Base-by-base conservation (phyloP, 192 early-diverging fungal species). In the Haplosporangium gracile region DNA sequence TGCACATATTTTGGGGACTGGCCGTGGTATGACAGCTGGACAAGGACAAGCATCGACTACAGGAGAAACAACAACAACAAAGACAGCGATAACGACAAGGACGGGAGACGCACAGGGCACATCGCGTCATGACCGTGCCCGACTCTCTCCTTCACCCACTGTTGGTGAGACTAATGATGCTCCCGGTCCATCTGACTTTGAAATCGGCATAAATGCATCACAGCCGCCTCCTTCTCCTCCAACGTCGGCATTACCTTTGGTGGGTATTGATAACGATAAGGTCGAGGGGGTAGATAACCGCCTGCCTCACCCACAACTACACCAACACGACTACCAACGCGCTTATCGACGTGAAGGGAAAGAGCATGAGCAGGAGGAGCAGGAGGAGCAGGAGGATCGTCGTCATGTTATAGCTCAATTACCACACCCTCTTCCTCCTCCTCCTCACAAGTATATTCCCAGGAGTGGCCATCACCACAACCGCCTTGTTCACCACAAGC, bases 101-200 rank as follows among this genome's bases (percentile, higher is more conserved):
- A 65, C 11, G 60, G 60, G 60, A 34, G 15, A 15, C 60, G 60
- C 60, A 65, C 60, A 65, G 60, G 60, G 60, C 60, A 65, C 60
- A 34, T 10, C 10, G 60, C 60, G 32, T 65, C 60, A 65, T 32
- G 60, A 65, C 60, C 60, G 60, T 65, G 60, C 60, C 10, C 29
- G 10, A 15, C 20, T 15, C 2, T 65, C 60, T 2, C 26, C 26
- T 10, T 65, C 24, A 2, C n/a, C 26, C 29, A 15, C 29, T 65
- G 60, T 65, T 65, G n/a, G 9, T 15, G 60, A 11, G 60, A 65
- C 60, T 15, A 26, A 24, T 57, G n/a, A 32, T 65, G 29, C 60
- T 65, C 60, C 60, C 60, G 57, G 57, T 60, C 57, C 57, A n/a
- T 29, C 57, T 60, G 57, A 60, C 29, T 60, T 60, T 29, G 57